phyloP scores from a whole-genome alignment of 169 alveolate species.

The Plasmodium gaboni region DNA sequence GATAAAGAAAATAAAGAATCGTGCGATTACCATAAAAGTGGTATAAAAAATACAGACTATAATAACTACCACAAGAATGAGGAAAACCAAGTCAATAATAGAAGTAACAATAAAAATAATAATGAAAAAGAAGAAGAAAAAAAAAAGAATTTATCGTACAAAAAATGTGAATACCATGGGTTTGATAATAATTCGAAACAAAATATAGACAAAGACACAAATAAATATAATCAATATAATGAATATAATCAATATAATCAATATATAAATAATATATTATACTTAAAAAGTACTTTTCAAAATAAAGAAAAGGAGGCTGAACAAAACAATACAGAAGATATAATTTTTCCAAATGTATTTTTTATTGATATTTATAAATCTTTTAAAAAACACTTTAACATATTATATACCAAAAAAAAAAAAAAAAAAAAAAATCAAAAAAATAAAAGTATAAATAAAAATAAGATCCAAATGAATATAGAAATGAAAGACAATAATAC shows the following conservation, averaged over 20 bases:
- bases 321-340: conserved; percentile 17
- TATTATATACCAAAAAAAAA: conserved; percentile 9
- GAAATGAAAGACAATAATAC: no score
- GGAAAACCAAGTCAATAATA: background rate
- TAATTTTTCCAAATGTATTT: conserved; percentile 9
- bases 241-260: background rate
- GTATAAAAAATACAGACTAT: background rate
- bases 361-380: conserved; percentile 72
- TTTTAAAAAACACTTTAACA: conserved; percentile 61
- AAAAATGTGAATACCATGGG: no score
- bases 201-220: no score
- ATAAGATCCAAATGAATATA: background rate
- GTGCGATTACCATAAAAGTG: background rate
- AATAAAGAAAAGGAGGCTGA: conserved; percentile 47
- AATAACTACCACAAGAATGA: background rate
- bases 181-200: no score
- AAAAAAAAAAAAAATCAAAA: conserved; percentile 1
- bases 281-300: conserved; percentile 32
- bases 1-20: background rate
- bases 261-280: conserved; percentile 35
- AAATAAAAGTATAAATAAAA: background rate
- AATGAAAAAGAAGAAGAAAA: no score
- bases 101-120: no score
- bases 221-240: background rate
- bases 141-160: no score